Conservation (phyloP, 345 rosid species). For the Laguncularia racemosa region DNA sequence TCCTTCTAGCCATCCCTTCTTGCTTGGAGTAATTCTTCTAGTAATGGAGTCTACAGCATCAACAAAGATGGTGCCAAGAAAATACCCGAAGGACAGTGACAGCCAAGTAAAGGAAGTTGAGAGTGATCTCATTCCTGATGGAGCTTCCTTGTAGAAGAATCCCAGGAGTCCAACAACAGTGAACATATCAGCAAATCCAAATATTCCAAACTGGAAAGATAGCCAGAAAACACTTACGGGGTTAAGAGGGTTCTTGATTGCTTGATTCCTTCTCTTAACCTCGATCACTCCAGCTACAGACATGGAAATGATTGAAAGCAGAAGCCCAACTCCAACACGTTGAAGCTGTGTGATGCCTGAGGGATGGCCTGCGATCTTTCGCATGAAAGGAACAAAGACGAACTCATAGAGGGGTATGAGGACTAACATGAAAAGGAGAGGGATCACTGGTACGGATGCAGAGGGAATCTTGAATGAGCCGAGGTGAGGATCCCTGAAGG, state of each 20-base stretch:
- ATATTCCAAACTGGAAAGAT: conserved; percentile 55
- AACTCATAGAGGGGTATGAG: conserved; percentile 48
- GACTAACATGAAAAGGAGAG: conserved; percentile 43
- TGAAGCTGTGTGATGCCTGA: conserved; percentile 52
- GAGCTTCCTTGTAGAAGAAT: conserved; percentile 66
- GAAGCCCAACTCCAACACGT: conserved; percentile 9
- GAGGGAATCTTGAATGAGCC: conserved; percentile 37
- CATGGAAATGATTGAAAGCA: conserved; percentile 14
- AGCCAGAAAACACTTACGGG: conserved; percentile 47
- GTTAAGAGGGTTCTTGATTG: conserved; percentile 7
- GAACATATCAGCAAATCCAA: conserved; percentile 64
- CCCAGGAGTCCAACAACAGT: conserved; percentile 63
- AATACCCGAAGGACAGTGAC: conserved; percentile 62
- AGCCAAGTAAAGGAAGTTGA: conserved; percentile 60
- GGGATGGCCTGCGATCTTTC: conserved; percentile 30
- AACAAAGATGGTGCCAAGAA: conserved; percentile 55
- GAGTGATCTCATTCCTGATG: conserved; percentile 55
- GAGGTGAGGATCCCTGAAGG: conserved; percentile 40
- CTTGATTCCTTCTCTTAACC: conserved; percentile 31
- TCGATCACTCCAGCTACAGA: conserved; percentile 32
- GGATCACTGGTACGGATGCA: conserved; percentile 54
- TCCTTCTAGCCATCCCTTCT: conserved; percentile 51
- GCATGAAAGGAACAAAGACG: conserved; percentile 28
- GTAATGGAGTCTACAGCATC: conserved; percentile 48
- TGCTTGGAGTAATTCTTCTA: conserved; percentile 15